phyloP scores from a whole-genome alignment of 805 yeast genomes.

The Candida dajiaensis region DNA sequence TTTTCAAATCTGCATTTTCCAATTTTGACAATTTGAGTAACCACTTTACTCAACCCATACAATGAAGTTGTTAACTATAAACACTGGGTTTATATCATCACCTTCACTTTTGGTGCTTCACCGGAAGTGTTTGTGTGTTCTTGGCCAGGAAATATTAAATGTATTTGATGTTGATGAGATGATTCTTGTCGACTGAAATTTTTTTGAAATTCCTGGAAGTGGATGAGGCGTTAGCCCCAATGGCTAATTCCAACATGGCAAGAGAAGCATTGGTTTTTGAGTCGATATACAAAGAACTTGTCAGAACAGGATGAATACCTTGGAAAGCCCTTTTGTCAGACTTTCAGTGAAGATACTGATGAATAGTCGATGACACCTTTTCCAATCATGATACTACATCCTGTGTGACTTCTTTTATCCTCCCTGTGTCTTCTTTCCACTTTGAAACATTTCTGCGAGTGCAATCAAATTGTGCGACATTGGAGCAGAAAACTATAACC shows the following conservation, averaged over 20 bases:
- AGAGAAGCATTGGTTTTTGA: conserved; percentile 1
- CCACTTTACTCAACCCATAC: background rate
- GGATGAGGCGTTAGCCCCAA: background rate
- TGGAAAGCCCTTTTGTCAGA: background rate
- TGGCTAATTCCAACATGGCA: background rate
- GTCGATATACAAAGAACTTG: conserved; percentile 3
- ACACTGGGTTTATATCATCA: background rate
- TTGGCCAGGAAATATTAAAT: background rate
- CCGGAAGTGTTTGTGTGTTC: too few species aligned
- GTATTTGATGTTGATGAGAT: background rate
- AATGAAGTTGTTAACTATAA: background rate
- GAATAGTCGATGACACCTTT: conserved; percentile 7
- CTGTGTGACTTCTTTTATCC: conserved; percentile 3
- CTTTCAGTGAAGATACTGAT: conserved; percentile 22
- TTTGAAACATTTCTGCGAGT: conserved; percentile 30
- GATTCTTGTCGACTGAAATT: background rate
- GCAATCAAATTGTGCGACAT: conserved; percentile 31
- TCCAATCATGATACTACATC: conserved; percentile 4
- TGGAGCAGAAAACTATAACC: conserved; percentile 41
- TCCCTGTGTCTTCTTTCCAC: conserved; percentile 1
- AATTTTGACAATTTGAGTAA: background rate
- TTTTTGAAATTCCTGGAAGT: background rate
- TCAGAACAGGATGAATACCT: background rate
- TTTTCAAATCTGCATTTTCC: background rate
- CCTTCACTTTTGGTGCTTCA: background rate